These are phyloP conservation scores for Leucocoprinus sp. DNA, from an alignment of 768 basidiomycete genomes.

Conservation along the genomic window DNA sequence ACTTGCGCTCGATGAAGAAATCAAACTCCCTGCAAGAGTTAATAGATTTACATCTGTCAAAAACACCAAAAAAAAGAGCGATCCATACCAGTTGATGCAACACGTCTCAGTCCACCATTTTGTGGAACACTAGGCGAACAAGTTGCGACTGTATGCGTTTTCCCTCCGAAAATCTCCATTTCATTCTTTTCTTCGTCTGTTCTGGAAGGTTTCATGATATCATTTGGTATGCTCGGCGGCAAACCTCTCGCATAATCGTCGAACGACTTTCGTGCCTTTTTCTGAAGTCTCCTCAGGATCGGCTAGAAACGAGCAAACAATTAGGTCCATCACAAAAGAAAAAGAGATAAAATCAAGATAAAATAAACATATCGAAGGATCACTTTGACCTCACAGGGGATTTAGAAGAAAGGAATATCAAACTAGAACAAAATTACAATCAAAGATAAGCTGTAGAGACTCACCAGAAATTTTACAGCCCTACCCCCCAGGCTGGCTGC, in stretches of 20 bases:
- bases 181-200: slow-evolving; percentile 51
- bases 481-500: slow-evolving; percentile 59
- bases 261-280: slow-evolving; percentile 50
- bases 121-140: slow-evolving; percentile 21
- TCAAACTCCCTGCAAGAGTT: slow-evolving; percentile 1
- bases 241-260: slow-evolving; percentile 39
- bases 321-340: too few relatives aligned
- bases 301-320: slow-evolving; percentile 39
- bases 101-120: background rate
- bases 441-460: slow-evolving; percentile 18
- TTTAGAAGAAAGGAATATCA: background rate
- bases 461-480: slow-evolving; percentile 61
- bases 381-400: too few relatives aligned
- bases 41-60: background rate
- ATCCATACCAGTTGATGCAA: background rate
- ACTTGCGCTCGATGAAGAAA: slow-evolving; percentile 4
- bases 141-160: slow-evolving; percentile 54
- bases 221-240: slow-evolving; percentile 36
- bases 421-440: background rate
- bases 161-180: slow-evolving; percentile 69
- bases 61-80: background rate
- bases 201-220: slow-evolving; percentile 51
- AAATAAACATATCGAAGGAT: too few relatives aligned
- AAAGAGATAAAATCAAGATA: too few relatives aligned
- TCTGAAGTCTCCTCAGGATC: slow-evolving; percentile 50